Percentiles rank a stretch among this genome's conserved stretches.
phyloP scores from a whole-genome alignment of 805 yeast species.

The Candida coquimbonensis region DNA sequence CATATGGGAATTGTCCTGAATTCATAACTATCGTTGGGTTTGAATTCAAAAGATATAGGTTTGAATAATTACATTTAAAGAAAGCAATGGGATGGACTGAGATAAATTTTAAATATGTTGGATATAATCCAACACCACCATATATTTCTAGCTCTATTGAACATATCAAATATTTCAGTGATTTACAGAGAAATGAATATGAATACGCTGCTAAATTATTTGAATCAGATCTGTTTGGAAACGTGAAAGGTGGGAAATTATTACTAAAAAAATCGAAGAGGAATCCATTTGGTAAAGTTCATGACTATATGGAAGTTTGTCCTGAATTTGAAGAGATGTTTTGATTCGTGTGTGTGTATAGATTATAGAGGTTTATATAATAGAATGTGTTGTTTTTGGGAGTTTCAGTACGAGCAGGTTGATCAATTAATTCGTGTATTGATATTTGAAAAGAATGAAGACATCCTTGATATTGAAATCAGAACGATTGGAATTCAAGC shows the following conservation, averaged over 20 bases:
- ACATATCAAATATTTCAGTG: slow-evolving; percentile 35
- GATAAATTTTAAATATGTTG: slow-evolving; percentile 39
- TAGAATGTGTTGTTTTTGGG: too few species aligned
- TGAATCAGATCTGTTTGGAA: slow-evolving; percentile 51
- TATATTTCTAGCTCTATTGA: slow-evolving; percentile 19
- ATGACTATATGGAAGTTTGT: slow-evolving; percentile 27
- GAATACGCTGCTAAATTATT: slow-evolving; percentile 49
- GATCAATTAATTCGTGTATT: too few species aligned
- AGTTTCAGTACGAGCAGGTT: too few species aligned
- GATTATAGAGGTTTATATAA: too few species aligned
- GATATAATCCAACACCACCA: slow-evolving; percentile 49
- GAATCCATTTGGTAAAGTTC: slow-evolving; percentile 46
- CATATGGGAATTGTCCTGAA: slow-evolving; percentile 40
- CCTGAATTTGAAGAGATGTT: slow-evolving; percentile 13
- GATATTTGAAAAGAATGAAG: too few species aligned
- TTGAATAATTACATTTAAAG: slow-evolving; percentile 43
- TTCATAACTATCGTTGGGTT: slow-evolving; percentile 59
- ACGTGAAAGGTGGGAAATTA: slow-evolving; percentile 29
- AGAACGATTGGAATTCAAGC: too few species aligned
- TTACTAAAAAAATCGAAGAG: slow-evolving; percentile 42
- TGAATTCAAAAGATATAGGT: slow-evolving; percentile 62
- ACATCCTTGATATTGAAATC: too few species aligned
- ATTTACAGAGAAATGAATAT: slow-evolving; percentile 41
- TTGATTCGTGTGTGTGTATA: too few species aligned
- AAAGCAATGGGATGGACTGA: slow-evolving; percentile 35